A percentile compares a stretch with the other conserved stretches of the same genome.
These are phyloP conservation scores for Colletotrichum tofieldiae DNA, from an alignment of 2,329 filamentous ascomycete species.

Conservation along the genomic window DNA sequence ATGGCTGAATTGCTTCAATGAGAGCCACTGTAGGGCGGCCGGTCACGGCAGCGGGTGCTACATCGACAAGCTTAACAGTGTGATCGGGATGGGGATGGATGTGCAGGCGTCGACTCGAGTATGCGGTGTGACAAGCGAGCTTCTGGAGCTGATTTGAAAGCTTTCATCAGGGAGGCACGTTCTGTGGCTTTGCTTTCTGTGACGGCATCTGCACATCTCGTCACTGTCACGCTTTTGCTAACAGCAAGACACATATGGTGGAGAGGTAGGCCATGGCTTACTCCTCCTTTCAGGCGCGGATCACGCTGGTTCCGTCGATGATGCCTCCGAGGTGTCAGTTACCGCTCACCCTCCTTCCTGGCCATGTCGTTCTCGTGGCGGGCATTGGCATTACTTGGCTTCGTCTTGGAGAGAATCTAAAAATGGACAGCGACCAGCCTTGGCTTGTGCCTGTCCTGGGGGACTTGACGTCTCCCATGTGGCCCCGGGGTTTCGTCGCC, in stretches of 20 bases:
- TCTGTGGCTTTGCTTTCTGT: slow-evolving; percentile 17
- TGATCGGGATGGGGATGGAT: slow-evolving; percentile 8
- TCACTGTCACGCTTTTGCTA: slow-evolving; percentile 34
- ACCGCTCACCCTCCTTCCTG: slow-evolving; percentile 15
- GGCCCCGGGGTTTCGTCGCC: not conserved
- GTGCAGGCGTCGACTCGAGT: not conserved
- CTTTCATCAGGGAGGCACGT: not conserved
- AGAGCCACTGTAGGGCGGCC: not conserved
- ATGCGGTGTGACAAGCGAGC: slow-evolving; percentile 34
- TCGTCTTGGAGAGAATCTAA: slow-evolving; percentile 3
- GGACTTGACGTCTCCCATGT: not conserved
- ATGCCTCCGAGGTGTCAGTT: slow-evolving; percentile 30
- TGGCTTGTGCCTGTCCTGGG: not conserved
- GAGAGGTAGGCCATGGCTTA: not conserved
- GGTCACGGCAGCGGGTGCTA: slow-evolving; percentile 24
- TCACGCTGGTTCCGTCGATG: slow-evolving; percentile 26
- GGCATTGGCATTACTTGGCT: slow-evolving; percentile 12
- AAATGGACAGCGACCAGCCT: slow-evolving; percentile 13
- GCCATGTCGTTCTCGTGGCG: not conserved
- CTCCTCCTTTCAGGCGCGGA: not conserved
- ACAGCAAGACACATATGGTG: too few relatives aligned
- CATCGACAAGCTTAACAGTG: slow-evolving; percentile 32
- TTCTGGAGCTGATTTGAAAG: slow-evolving; percentile 13
- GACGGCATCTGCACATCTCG: slow-evolving; percentile 16
- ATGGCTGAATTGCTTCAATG: slow-evolving; percentile 4